phyloP scores from a whole-genome alignment of 257 asterid genomes.

The Solanum sejunctum region DNA sequence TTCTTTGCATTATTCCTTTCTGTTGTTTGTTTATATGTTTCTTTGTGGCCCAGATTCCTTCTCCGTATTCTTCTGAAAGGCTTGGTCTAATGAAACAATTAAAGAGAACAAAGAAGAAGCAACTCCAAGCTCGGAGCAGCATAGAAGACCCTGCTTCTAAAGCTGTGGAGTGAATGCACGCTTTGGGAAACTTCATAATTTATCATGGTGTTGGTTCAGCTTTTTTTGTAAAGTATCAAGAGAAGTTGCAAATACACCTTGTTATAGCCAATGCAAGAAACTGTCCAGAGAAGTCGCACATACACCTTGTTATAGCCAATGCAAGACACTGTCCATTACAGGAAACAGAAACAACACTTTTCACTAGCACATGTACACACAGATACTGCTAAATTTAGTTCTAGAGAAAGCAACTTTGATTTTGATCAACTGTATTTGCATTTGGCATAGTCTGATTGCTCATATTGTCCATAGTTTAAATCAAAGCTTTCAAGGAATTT shows the following conservation, averaged over 20 bases:
- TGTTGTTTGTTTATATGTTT: neutral
- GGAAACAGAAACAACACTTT: neutral
- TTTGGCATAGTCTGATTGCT: neutral
- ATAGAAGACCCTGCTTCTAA: slow-evolving; percentile 12
- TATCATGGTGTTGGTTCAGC: neutral
- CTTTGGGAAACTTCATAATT: neutral
- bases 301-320: neutral
- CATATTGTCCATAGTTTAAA: neutral
- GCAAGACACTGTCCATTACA: neutral
- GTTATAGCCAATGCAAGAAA: neutral
- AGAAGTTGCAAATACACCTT: neutral
- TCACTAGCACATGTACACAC: neutral
- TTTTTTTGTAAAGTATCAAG: neutral
- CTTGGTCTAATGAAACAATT: slow-evolving; percentile 53
- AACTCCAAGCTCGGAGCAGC: slow-evolving; percentile 15
- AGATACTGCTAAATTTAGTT: neutral
- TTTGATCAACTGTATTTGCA: neutral
- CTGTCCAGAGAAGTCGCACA: neutral
- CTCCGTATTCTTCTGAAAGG: slow-evolving; percentile 62
- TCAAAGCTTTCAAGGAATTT: neutral
- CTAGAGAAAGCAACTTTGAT: neutral
- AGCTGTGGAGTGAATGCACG: neutral
- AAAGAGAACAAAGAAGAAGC: slow-evolving; percentile 57
- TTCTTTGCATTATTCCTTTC: neutral
- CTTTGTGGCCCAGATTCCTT: slow-evolving; percentile 47